Percentiles rank a stretch among this genome's conserved stretches.
phyloP scores from a whole-genome alignment of 164 flowering plant species.

The Dillenia turbinata region DNA sequence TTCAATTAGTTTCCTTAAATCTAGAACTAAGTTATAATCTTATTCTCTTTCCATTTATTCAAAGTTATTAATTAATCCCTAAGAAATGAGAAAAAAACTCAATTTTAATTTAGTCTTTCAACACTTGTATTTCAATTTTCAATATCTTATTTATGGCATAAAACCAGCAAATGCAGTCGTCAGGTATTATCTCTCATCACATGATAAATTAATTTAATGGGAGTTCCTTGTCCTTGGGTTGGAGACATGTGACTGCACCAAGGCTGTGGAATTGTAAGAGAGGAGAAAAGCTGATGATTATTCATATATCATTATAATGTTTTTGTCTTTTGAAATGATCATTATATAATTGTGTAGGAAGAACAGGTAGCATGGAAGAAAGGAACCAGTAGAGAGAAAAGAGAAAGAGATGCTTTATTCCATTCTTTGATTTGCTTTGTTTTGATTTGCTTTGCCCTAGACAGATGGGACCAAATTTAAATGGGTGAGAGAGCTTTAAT shows the following conservation, averaged over 20 bases:
- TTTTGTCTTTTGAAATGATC: conserved; percentile 33
- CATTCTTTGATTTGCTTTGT: conserved; percentile 12
- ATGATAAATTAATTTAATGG: too few species aligned
- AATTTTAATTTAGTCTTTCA: too few species aligned
- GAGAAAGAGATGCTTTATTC: conserved; percentile 30
- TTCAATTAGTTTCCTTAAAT: too few species aligned
- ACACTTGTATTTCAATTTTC: too few species aligned
- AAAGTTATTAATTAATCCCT: too few species aligned
- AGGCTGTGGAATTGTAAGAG: conserved; percentile 17
- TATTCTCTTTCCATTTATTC: too few species aligned
- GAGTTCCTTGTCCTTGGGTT: conserved; percentile 6
- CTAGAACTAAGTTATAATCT: too few species aligned
- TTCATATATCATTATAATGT: conserved; percentile 47
- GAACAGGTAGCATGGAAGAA: conserved; percentile 34
- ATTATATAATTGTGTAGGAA: conserved; percentile 21
- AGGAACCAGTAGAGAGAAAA: conserved; percentile 16
- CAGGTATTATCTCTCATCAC: too few species aligned
- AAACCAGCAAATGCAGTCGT: too few species aligned
- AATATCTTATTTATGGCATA: too few species aligned
- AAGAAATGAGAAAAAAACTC: too few species aligned
- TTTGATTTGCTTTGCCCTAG: conserved; percentile 21
- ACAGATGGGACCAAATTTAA: conserved; percentile 45
- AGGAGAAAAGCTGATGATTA: conserved; percentile 39
- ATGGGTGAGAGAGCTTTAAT: conserved; percentile 33
- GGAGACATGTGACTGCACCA: conserved; percentile 36